These are phyloP conservation scores for Aegilops speltoides DNA, from an alignment of 176 grass and related monocot species.

Conservation along the genomic window DNA sequence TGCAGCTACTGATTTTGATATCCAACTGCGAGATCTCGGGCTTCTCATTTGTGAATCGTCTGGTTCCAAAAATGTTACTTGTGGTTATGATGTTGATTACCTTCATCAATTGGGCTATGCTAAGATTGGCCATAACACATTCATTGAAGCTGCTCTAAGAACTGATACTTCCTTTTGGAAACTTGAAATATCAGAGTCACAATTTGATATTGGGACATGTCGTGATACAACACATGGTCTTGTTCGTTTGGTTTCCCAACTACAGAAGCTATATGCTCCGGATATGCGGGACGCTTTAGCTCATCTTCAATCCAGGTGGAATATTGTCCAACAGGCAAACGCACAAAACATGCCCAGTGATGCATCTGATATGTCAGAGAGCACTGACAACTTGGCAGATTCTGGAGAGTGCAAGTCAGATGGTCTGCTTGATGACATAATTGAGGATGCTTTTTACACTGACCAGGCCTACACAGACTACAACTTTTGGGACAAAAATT, in stretches of 20 bases:
- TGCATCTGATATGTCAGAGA: slow-evolving; percentile 46
- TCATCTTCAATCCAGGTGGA: slow-evolving; percentile 99
- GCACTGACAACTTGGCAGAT: slow-evolving; percentile 36
- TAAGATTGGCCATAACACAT: slow-evolving; percentile 66
- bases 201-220: slow-evolving; percentile 72
- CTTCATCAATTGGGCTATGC: slow-evolving; percentile 65
- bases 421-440: slow-evolving; percentile 90
- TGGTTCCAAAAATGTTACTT: slow-evolving; percentile 45
- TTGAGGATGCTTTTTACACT: slow-evolving; percentile 78
- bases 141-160: slow-evolving; percentile 66
- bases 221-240: slow-evolving; percentile 78
- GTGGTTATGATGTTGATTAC: slow-evolving; percentile 60
- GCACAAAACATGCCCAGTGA: slow-evolving; percentile 40
- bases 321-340: slow-evolving; percentile 66
- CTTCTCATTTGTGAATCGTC: slow-evolving; percentile 71
- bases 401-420: slow-evolving; percentile 43
- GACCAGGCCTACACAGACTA: slow-evolving; percentile 22
- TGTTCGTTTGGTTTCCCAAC: slow-evolving; percentile 64
- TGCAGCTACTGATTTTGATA: slow-evolving; percentile 56
- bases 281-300: slow-evolving; percentile 83
- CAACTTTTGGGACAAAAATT: slow-evolving; percentile 28
- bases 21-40: slow-evolving; percentile 85
- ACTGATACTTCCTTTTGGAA: slow-evolving; percentile 66
- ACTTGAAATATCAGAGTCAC: slow-evolving; percentile 79
- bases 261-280: slow-evolving; percentile 85